Base-by-base conservation (phyloP, 257 asterid genomes). In the Capsicum rhomboideum region DNA sequence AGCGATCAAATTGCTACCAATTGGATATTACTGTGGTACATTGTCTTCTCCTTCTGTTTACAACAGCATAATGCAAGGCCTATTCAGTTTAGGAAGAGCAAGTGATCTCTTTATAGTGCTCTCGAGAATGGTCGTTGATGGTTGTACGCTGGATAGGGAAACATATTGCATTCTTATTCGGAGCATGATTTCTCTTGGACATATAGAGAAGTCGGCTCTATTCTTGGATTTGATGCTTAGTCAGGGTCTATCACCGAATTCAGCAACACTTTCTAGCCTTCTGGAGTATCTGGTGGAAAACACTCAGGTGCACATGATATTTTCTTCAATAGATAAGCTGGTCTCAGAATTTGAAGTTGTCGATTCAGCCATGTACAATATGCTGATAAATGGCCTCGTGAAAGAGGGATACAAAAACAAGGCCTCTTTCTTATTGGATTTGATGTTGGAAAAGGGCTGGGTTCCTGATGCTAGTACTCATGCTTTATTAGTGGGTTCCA, bases 401-500 rank as follows among this genome's bases (percentile, higher is more conserved):
- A 89, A 90, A 84, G 97, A 91, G 88, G 99, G 97, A 55, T 86
- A 89, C 83, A 86, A 79, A 89, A 84, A 17, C 46, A 92, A 88
- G 89, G 96, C 98, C 28, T 63, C 87, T 42, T 80, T 54, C 50
- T 81, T 93, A 75, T 74, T 94, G 88, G 98, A 94, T 69, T 71
- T 82, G 52, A 93, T 95, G 95, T 84, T 94, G 92, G 99, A 86
- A 16, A 92, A 90, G 86, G 98, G 97, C 49, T 94, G 96, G 93
- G 90, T 94, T 59, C 98, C 98, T 1, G 90, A 90, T 85, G 85
- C 91, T 67, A 67, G 88, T 40, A 91, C 96, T 80, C 99, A 95
- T 83, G 91, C 89, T 9, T 85, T 91, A 84, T 84, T 94, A 74
- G 85, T 93, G 91, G 93, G 97, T 69, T 87, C 92, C 79, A 71